Conservation (phyloP, 2,329 filamentous ascomycete genomes). For the Sclerotinia glacialis region DNA sequence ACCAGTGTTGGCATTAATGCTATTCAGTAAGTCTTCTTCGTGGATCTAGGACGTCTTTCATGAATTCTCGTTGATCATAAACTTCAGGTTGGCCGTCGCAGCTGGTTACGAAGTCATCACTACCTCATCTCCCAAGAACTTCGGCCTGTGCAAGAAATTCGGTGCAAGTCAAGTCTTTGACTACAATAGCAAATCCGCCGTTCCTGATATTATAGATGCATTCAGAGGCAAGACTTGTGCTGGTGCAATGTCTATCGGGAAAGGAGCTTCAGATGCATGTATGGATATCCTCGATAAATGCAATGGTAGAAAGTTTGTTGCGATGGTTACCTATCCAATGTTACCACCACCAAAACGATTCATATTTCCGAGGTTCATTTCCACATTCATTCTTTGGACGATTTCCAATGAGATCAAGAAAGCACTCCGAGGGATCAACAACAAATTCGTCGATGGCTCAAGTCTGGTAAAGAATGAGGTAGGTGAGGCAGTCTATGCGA, state of each 20-base stretch:
- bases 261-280: conserved; percentile 13
- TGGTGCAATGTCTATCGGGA: conserved; percentile 31
- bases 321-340: conserved; percentile 13
- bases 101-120: conserved; percentile 45
- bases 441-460: not conserved
- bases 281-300: conserved; percentile 16
- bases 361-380: not conserved
- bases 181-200: conserved; percentile 34
- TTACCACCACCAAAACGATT: conserved; percentile 8
- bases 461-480: conserved; percentile 20
- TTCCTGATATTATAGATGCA: conserved; percentile 24
- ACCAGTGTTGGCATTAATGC: conserved; percentile 37
- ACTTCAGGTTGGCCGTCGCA: conserved; percentile 40
- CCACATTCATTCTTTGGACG: conserved; percentile 8
- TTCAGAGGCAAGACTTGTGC: conserved; percentile 35
- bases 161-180: conserved; percentile 46
- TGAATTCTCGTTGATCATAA: not conserved
- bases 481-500: conserved; percentile 38
- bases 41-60: too few relatives aligned
- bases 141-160: conserved; percentile 40
- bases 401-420: conserved; percentile 11
- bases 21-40: conserved; percentile 32
- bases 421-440: conserved; percentile 3
- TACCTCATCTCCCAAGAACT: conserved; percentile 40
- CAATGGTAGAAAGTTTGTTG: conserved; percentile 7